Evolutionary conservation across 1,139 yeast species (phyloP).

Genomic region (Barnettozyma hawaiiensis): DNA sequence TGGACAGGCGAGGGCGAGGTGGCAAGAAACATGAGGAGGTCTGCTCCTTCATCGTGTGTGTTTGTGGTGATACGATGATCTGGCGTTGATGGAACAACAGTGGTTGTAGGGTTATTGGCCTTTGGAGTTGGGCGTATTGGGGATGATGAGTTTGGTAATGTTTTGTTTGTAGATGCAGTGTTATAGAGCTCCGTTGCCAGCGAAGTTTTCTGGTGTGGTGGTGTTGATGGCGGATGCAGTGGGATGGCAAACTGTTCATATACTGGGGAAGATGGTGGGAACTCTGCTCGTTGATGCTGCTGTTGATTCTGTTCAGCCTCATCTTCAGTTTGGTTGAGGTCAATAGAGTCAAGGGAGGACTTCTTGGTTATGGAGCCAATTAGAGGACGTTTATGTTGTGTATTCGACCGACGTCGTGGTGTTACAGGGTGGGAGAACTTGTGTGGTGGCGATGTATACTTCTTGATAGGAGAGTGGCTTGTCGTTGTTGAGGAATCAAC

Average conservation of each 20-base stretch:
- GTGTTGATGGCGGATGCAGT: slow-evolving; percentile 23
- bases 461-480: slow-evolving; percentile 4
- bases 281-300: slow-evolving; percentile 6
- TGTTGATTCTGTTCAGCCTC: slow-evolving; percentile 11
- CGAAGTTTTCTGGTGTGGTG: slow-evolving; percentile 24
- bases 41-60: slow-evolving; percentile 74
- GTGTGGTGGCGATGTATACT: not conserved
- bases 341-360: slow-evolving; percentile 20
- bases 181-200: slow-evolving; percentile 22
- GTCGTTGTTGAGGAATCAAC: not conserved
- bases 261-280: slow-evolving; percentile 25
- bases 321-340: slow-evolving; percentile 20
- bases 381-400: not conserved
- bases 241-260: slow-evolving; percentile 18
- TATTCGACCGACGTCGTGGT: not conserved
- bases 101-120: slow-evolving; percentile 7
- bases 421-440: not conserved
- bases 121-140: slow-evolving; percentile 14
- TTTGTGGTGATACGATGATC: slow-evolving; percentile 21
- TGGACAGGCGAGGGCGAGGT: slow-evolving; percentile 71
- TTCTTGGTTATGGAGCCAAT: slow-evolving; percentile 11
- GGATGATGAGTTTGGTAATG: slow-evolving; percentile 22
- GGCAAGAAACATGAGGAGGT: slow-evolving; percentile 71
- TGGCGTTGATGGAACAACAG: slow-evolving; percentile 5
- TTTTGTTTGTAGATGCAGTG: slow-evolving; percentile 26